These are phyloP conservation scores for Tylopilus balloui DNA, from an alignment of 768 basidiomycete genomes.

Conservation along the genomic window DNA sequence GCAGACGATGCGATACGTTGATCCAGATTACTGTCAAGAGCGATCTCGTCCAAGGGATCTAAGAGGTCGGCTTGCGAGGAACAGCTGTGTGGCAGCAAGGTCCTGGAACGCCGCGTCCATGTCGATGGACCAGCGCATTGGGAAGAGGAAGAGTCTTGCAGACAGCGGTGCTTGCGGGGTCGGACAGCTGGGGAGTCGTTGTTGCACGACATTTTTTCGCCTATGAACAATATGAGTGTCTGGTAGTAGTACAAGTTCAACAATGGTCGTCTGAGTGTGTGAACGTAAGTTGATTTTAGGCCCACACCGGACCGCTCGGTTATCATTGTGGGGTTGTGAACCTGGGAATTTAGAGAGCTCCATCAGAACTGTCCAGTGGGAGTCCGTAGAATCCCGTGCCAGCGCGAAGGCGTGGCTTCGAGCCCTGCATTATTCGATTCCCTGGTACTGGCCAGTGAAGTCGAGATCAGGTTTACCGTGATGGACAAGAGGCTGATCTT, in stretches of 20 bases:
- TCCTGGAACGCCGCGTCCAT: conserved; percentile 1
- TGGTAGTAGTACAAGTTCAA: conserved; percentile 25
- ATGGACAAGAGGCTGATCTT: not conserved
- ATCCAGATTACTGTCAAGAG: conserved; percentile 18
- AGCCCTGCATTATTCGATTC: not conserved
- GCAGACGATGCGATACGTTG: conserved; percentile 18
- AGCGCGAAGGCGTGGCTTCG: not conserved
- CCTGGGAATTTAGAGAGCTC: conserved; percentile 5
- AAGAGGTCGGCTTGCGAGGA: conserved; percentile 1
- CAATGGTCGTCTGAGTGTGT: conserved; percentile 7
- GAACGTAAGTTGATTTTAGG: conserved; percentile 28
- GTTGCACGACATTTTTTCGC: conserved; percentile 16
- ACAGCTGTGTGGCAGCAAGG: conserved; percentile 2
- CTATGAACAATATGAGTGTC: conserved; percentile 4
- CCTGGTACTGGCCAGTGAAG: not conserved
- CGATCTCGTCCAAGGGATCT: conserved; percentile 9
- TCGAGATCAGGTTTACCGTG: not conserved
- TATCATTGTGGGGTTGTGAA: conserved; percentile 10
- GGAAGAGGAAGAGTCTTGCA: not conserved
- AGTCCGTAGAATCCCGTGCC: not conserved
- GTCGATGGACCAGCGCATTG: conserved; percentile 5
- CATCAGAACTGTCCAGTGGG: not conserved
- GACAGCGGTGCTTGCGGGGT: conserved; percentile 3
- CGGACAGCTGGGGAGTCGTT: conserved; percentile 8
- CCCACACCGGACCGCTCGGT: conserved; percentile 17